Conservation (phyloP, 108 stramenopile genomes). For the Epithemia pelagica region DNA sequence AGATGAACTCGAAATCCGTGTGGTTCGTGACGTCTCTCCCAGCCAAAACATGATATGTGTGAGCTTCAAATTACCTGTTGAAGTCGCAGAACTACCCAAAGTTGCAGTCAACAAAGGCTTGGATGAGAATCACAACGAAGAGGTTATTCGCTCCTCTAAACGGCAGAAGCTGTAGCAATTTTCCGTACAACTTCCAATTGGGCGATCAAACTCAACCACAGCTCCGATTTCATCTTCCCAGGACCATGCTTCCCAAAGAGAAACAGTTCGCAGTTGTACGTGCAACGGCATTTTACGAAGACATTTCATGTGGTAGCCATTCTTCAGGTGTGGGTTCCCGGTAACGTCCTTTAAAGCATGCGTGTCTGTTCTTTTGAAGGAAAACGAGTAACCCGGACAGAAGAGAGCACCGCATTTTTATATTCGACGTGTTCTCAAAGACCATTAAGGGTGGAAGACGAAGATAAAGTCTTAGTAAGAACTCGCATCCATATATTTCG, state of each 20-base stretch:
- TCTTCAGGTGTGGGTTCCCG: neutral
- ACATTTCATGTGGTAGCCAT: too few species aligned
- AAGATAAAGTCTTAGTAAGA: slow-evolving; percentile 55
- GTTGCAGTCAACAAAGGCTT: too few species aligned
- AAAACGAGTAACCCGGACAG: slow-evolving; percentile 35
- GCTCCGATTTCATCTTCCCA: too few species aligned
- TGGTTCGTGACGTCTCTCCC: slow-evolving; percentile 76
- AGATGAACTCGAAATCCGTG: slow-evolving; percentile 32
- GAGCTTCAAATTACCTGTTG: slow-evolving; percentile 58
- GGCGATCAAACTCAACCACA: too few species aligned
- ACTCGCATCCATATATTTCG: slow-evolving; percentile 63
- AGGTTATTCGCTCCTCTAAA: too few species aligned
- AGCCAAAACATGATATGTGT: slow-evolving; percentile 85
- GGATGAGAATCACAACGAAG: too few species aligned
- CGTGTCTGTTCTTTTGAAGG: slow-evolving; percentile 51
- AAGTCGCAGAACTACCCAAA: slow-evolving; percentile 24
- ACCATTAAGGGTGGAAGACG: slow-evolving; percentile 44
- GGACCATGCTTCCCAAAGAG: too few species aligned
- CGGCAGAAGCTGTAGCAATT: too few species aligned
- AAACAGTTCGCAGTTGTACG: too few species aligned
- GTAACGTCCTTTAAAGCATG: slow-evolving; percentile 29
- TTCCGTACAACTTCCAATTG: too few species aligned
- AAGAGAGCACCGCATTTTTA: slow-evolving; percentile 4
- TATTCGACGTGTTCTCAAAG: slow-evolving; percentile 9
- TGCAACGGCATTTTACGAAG: too few species aligned